Conservation (phyloP, 2,329 filamentous ascomycete genomes). For the Penicillium sp. region DNA sequence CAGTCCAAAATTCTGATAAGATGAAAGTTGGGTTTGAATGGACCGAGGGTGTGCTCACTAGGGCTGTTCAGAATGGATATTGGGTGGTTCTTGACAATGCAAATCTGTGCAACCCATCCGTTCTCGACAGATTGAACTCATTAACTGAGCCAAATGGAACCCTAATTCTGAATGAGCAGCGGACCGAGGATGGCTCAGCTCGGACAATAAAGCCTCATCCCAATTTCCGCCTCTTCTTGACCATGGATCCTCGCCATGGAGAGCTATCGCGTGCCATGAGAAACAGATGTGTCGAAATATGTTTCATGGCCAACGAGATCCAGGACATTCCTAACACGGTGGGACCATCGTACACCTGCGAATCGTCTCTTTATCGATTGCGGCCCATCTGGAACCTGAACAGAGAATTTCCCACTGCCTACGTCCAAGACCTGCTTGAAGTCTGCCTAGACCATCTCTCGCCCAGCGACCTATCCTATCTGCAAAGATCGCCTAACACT, state of each 20-base stretch:
- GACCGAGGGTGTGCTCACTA: conserved; percentile 89
- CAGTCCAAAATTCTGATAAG: conserved; percentile 60
- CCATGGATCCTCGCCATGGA: conserved; percentile 85
- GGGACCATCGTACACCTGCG: conserved; percentile 37
- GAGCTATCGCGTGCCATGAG: conserved; percentile 96
- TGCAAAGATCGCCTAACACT: conserved; percentile 31
- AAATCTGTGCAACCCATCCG: conserved; percentile 91
- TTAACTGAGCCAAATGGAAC: conserved; percentile 85
- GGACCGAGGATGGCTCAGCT: conserved; percentile 74
- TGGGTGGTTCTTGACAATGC: conserved; percentile 97
- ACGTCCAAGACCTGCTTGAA: conserved; percentile 23
- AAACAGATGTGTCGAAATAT: conserved; percentile 89
- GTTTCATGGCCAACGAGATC: conserved; percentile 55
- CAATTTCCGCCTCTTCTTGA: conserved; percentile 88
- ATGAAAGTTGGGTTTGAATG: conserved; percentile 78
- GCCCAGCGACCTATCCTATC: conserved; percentile 31
- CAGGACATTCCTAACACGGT: conserved; percentile 13
- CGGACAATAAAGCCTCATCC: conserved; percentile 77
- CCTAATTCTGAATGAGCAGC: conserved; percentile 90
- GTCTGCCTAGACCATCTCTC: conserved; percentile 41
- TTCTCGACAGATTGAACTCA: conserved; percentile 91
- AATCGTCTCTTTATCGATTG: conserved; percentile 42
- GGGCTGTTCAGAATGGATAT: conserved; percentile 77
- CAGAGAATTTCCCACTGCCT: conserved; percentile 8
- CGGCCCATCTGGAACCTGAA: conserved; percentile 34